Evolutionary conservation across 2,329 filamentous ascomycete species (phyloP).

Genomic region (Fusarium illudens): DNA sequence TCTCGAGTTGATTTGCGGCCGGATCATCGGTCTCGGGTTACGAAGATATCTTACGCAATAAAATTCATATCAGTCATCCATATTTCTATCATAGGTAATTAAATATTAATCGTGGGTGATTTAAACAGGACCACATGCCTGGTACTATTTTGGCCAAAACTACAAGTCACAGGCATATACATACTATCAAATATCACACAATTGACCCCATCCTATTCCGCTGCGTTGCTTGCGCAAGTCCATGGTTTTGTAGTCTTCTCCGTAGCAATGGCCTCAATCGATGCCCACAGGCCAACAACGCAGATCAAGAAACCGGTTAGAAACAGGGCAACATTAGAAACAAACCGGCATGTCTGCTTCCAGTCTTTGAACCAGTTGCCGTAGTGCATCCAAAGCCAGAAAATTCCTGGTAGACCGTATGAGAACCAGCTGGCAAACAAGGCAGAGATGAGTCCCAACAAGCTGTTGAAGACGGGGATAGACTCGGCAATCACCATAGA

Average conservation of each 20-base stretch:
- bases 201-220: constrained; percentile 1
- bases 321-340: constrained; percentile 45
- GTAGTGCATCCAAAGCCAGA: constrained; percentile 59
- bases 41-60: too few relatives aligned
- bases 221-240: constrained; percentile 47
- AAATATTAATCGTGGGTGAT: too few relatives aligned
- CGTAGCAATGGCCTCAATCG: constrained; percentile 47
- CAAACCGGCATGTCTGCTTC: constrained; percentile 45
- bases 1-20: too few relatives aligned
- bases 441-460: constrained; percentile 69
- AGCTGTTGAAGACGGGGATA: constrained; percentile 73
- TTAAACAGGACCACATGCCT: too few relatives aligned
- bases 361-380: constrained; percentile 50
- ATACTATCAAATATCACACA: not conserved
- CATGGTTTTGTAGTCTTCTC: constrained; percentile 47
- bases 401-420: constrained; percentile 56
- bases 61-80: too few relatives aligned
- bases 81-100: too few relatives aligned
- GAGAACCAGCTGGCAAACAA: constrained; percentile 76
- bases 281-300: constrained; percentile 51
- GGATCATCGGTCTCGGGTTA: too few relatives aligned
- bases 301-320: constrained; percentile 49
- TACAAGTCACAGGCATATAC: too few relatives aligned
- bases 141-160: too few relatives aligned
- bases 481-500: constrained; percentile 75